A percentile compares a stretch with the other conserved stretches of the same genome.
phyloP scores from a whole-genome alignment of 1,284 basidiomycete genomes.

The Marasmius oreades region DNA sequence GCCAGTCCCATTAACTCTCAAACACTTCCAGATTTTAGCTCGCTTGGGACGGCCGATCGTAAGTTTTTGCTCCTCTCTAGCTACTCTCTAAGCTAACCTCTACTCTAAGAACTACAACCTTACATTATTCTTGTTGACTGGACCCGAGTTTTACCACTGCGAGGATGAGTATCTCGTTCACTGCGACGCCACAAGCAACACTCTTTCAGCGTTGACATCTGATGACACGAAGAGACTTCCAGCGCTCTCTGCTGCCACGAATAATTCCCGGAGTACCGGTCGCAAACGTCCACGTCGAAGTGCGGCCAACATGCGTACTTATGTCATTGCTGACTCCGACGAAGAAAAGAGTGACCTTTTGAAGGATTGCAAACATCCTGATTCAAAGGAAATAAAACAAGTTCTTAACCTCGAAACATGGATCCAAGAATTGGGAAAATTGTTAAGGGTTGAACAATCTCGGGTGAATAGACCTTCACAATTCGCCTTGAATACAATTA shows the following conservation, averaged over 20 bases:
- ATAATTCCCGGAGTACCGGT: slow-evolving; percentile 17
- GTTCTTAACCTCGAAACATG: slow-evolving; percentile 60
- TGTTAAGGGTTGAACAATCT: slow-evolving; percentile 61
- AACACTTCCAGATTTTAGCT: slow-evolving; percentile 68
- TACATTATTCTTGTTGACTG: slow-evolving; percentile 56
- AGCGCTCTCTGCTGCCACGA: slow-evolving; percentile 14
- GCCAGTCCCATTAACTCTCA: slow-evolving; percentile 66
- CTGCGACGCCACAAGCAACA: slow-evolving; percentile 22
- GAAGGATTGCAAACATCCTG: slow-evolving; percentile 28
- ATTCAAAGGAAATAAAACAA: slow-evolving; percentile 34
- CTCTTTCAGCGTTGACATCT: slow-evolving; percentile 9
- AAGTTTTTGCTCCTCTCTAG: slow-evolving; percentile 23
- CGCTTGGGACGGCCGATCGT: slow-evolving; percentile 57
- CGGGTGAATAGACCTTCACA: slow-evolving; percentile 43
- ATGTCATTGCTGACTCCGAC: slow-evolving; percentile 66
- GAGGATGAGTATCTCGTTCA: slow-evolving; percentile 59
- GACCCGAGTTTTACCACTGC: slow-evolving; percentile 61
- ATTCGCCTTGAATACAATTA: slow-evolving; percentile 9
- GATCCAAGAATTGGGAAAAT: slow-evolving; percentile 56
- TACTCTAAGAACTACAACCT: slow-evolving; percentile 43
- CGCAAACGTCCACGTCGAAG: slow-evolving; percentile 59
- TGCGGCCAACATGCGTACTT: slow-evolving; percentile 52
- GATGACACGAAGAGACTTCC: no score
- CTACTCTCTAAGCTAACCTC: neutral
- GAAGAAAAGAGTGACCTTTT: slow-evolving; percentile 52